These are phyloP conservation scores for Suillus subaureus DNA, from an alignment of 768 basidiomycete species.

Conservation along the genomic window DNA sequence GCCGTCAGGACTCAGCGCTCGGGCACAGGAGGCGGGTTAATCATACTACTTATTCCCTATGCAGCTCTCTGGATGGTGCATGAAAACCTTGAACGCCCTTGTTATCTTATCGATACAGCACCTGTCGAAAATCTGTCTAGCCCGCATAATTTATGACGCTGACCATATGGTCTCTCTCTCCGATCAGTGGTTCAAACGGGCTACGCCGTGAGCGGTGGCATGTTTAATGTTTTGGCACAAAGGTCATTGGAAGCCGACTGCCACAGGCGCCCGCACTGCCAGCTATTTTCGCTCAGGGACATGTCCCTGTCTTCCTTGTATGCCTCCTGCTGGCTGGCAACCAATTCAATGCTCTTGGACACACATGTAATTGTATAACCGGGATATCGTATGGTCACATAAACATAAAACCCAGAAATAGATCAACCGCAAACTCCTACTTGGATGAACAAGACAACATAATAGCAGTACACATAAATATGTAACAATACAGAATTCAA, in stretches of 20 bases:
- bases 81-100: too few relatives aligned
- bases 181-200: too few relatives aligned
- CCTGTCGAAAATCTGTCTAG: background rate
- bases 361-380: background rate
- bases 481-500: background rate
- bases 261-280: background rate
- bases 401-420: background rate
- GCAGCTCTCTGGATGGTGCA: too few relatives aligned
- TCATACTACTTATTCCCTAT: too few relatives aligned
- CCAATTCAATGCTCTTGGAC: background rate
- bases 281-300: background rate
- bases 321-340: background rate
- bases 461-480: conserved; percentile 1
- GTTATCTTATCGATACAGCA: background rate
- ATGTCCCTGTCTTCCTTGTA: background rate
- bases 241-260: background rate
- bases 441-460: conserved; percentile 2
- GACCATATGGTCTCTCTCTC: background rate
- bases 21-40: too few relatives aligned
- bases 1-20: too few relatives aligned
- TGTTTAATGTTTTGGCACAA: background rate
- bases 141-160: background rate
- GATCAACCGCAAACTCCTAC: background rate
- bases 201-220: background rate
- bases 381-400: background rate